These are phyloP conservation scores for Nyctanthes arbortristis DNA, from an alignment of 257 asterid species.

Conservation along the genomic window DNA sequence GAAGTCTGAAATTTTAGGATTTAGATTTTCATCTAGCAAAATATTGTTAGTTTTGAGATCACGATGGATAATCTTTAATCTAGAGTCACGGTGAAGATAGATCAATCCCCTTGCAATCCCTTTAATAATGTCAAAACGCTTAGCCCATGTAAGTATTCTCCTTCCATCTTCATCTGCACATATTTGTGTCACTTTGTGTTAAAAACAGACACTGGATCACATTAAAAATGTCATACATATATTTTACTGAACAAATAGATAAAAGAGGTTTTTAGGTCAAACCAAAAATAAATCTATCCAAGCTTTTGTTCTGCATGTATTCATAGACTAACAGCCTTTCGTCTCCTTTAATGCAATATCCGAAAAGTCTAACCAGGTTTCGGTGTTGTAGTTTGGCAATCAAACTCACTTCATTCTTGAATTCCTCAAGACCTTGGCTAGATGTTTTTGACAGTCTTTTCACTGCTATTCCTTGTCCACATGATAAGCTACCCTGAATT, in stretches of 20 bases:
- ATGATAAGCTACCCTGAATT: conserved; percentile 35
- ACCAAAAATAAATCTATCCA: conserved; percentile 44
- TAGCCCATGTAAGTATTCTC: conserved; percentile 33
- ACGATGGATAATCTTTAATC: conserved; percentile 42
- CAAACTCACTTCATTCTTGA: conserved; percentile 23
- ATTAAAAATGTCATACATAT: background rate
- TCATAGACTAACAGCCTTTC: conserved; percentile 50
- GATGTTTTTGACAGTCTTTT: conserved; percentile 46
- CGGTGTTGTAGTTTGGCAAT: conserved; percentile 50
- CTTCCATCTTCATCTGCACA: conserved; percentile 29
- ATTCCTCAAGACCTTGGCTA: conserved; percentile 32
- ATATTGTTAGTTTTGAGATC: conserved; percentile 51
- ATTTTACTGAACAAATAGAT: no score
- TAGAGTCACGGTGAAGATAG: conserved; percentile 47
- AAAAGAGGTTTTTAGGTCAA: background rate
- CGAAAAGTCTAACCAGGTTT: conserved; percentile 47
- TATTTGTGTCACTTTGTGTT: background rate
- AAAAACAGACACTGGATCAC: background rate
- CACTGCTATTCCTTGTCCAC: conserved; percentile 41
- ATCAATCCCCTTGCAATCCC: conserved; percentile 44
- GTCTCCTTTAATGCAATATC: conserved; percentile 39
- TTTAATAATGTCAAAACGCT: conserved; percentile 37
- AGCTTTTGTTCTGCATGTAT: conserved; percentile 40
- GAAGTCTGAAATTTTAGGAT: conserved; percentile 45
- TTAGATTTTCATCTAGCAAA: conserved; percentile 30